Percentiles rank a stretch among this genome's conserved stretches.
Evolutionary conservation across 2,329 filamentous ascomycete genomes (phyloP).

Genomic region (Nigrospora oryzae): DNA sequence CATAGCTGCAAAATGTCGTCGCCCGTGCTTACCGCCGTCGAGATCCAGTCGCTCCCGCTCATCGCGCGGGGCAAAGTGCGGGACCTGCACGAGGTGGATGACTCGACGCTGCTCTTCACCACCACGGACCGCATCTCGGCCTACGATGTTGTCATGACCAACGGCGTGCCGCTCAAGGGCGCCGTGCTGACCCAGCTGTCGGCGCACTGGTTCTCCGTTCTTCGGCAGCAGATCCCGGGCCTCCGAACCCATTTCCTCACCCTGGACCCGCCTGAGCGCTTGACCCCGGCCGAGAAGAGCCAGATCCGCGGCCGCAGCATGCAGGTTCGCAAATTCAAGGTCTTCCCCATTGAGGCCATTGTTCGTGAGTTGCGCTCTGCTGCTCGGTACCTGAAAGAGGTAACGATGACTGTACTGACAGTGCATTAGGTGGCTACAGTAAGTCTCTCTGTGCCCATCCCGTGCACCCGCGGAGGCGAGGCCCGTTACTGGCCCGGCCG

Average conservation of each 20-base stretch:
- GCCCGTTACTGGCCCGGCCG: too few species aligned
- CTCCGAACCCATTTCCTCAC: constrained; percentile 45
- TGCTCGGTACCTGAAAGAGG: not conserved
- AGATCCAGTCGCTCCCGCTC: not conserved
- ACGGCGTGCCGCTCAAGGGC: constrained; percentile 50
- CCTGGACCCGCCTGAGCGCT: constrained; percentile 15
- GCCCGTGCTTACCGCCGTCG: not conserved
- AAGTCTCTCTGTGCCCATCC: too few species aligned
- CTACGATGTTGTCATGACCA: constrained; percentile 82
- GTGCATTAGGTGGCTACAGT: too few species aligned
- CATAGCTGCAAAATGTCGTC: not conserved
- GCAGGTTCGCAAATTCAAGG: constrained; percentile 64
- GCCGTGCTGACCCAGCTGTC: constrained; percentile 36
- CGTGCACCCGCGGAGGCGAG: too few species aligned
- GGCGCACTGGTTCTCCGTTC: constrained; percentile 46
- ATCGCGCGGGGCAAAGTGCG: constrained; percentile 2
- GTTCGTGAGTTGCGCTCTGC: not conserved
- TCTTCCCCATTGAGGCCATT: constrained; percentile 75
- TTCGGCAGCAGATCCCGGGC: constrained; percentile 32
- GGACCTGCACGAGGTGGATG: constrained; percentile 68
- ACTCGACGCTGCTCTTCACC: constrained; percentile 68
- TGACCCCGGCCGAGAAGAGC: constrained; percentile 34
- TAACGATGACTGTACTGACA: constrained; percentile 19
- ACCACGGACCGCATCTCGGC: constrained; percentile 89
- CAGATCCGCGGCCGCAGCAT: constrained; percentile 61